phyloP scores from a whole-genome alignment of 2,329 filamentous ascomycete species.

The Hymenoscyphus occultus region DNA sequence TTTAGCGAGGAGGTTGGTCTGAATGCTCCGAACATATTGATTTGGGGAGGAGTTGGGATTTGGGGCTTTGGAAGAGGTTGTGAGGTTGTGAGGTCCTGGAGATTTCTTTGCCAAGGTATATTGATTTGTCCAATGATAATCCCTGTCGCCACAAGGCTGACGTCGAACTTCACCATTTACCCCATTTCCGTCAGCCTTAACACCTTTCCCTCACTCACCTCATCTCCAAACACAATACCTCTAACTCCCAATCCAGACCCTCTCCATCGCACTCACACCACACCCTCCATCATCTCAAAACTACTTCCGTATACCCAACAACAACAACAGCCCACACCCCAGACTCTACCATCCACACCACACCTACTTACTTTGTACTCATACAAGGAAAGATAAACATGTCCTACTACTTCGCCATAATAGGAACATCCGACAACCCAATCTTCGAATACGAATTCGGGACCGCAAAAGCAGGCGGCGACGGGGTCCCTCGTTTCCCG shows the following conservation, averaged over 20 bases:
- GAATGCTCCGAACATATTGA: conserved; percentile 78
- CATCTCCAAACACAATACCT: too few species aligned
- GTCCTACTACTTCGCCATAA: conserved; percentile 98
- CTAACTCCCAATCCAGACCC: too few species aligned
- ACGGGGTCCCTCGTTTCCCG: conserved; percentile 84
- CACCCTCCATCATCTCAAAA: too few species aligned
- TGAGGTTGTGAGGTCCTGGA: conserved; percentile 3
- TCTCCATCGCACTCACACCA: too few species aligned
- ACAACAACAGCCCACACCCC: too few species aligned
- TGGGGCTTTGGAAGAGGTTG: conserved; percentile 11
- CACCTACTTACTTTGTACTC: too few species aligned
- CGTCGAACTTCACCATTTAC: too few species aligned
- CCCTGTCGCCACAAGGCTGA: conserved; percentile 6
- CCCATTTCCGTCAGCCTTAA: too few species aligned
- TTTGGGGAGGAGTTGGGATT: background rate
- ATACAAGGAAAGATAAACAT: conserved; percentile 45
- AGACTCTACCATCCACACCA: too few species aligned
- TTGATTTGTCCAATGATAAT: conserved; percentile 27
- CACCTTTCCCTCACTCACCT: too few species aligned
- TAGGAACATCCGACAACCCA: conserved; percentile 92
- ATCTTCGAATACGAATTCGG: conserved; percentile 97
- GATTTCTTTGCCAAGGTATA: conserved; percentile 30
- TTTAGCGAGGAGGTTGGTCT: conserved; percentile 73
- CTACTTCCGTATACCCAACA: too few species aligned
- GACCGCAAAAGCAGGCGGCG: conserved; percentile 91